These are phyloP conservation scores for Pachysandra terminalis DNA, from an alignment of 164 flowering plant species.

Conservation along the genomic window DNA sequence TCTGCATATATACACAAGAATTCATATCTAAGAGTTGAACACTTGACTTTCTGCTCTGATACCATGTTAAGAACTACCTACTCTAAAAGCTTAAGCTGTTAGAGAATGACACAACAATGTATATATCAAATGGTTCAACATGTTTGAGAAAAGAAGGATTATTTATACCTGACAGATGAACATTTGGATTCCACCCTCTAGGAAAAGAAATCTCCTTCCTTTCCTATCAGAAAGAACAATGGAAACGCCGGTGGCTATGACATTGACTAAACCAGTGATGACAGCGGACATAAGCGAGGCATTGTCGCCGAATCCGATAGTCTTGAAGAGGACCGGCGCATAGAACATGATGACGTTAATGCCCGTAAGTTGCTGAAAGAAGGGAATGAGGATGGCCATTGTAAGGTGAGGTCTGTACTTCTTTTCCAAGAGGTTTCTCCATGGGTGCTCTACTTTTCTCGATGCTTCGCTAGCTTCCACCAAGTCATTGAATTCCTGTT, in stretches of 20 bases:
- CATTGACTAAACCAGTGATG: conserved; percentile 21
- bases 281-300: conserved; percentile 30
- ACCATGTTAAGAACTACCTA: too few species aligned
- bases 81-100: too few species aligned
- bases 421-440: conserved; percentile 16
- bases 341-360: conserved; percentile 29
- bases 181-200: conserved; percentile 29
- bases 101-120: too few species aligned
- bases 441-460: conserved; percentile 20
- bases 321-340: conserved; percentile 27
- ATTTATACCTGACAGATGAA: conserved; percentile 21
- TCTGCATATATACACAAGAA: not conserved
- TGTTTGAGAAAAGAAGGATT: not conserved
- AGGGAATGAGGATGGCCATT: conserved; percentile 26
- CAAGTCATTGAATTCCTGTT: conserved; percentile 14
- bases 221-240: conserved; percentile 15
- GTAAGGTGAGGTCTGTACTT: conserved; percentile 31
- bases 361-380: conserved; percentile 34
- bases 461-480: conserved; percentile 24
- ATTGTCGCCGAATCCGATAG: conserved; percentile 21
- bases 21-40: not conserved
- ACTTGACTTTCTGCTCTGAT: too few species aligned
- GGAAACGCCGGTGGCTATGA: conserved; percentile 13
- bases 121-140: too few species aligned
- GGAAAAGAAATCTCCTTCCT: conserved; percentile 23